Evolutionary conservation across 2,329 filamentous ascomycete genomes (phyloP), one percentile per base, ranked within the genome.

Genomic region (Nemania diffusa): DNA sequence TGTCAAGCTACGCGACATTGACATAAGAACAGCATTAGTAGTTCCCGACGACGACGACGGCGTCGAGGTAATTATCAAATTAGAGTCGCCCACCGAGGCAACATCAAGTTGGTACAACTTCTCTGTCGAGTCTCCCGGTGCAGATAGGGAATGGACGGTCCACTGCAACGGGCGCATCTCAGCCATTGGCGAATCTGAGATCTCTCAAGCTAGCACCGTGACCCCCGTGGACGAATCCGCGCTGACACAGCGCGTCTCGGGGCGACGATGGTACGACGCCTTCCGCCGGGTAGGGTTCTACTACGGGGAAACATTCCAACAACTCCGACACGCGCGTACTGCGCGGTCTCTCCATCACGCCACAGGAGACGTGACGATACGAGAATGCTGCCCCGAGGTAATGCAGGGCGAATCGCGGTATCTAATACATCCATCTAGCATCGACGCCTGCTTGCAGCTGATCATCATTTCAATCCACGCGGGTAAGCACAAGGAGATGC

Each of bases 391-490:
- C 34, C 5, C 55, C 2, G 57, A 50, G 29, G 29, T 55, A 22
- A 68, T 70, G 56, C 48, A 65, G 5, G 76, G 73, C 20, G 82
- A 84, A 69, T 81, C 79, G 1, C 75, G 78, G 0, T 76, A 82
- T 44, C 67, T 76, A 11, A 65, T 83, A 20, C 82, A 84, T 64
- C 82, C 82, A 0, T 72, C 79, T 0, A 73, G 75, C 15, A 74
- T 84, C 15, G 81, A 84, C 66, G 73, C 73, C n/a, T 69, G 65
- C 20, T 66, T 81, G 3, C 80, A 81, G 50, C 73, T 80, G 6
- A 66, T 72, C 11, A 78, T 78, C 44, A 73, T 71, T 1, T 72
- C 77, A n/a, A 73, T 78, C 40, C 71, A 78, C 37, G 70, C 73
- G 0, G 77, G 77, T 2, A 68, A 71, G 2, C 62, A 68, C 24